Base-by-base conservation (phyloP, 1,284 basidiomycete species). In the Veloporphyrellus conicus region DNA sequence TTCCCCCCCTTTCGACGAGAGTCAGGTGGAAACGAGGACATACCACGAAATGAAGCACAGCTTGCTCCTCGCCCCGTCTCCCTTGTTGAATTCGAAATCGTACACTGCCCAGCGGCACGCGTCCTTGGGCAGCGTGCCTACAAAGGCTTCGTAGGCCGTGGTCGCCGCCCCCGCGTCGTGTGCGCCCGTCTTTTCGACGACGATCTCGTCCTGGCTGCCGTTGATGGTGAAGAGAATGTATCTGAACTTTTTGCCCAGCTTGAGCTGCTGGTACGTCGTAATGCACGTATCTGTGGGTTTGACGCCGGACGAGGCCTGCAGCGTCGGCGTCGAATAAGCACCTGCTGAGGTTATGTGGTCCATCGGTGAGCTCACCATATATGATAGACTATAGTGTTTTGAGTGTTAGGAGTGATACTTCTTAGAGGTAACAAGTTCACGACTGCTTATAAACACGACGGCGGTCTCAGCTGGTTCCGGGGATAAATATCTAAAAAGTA, bases 81-180 rank as follows among this genome's bases (percentile, higher is more conserved):
- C 88, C 53, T 82, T 84, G 71, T 88, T 80, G 63, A 78, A 98
- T 61, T 92, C 85, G 58, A 95, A 88, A 70, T 98, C 95, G 7
- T 36, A 36, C 35, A 36, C 35, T 6, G 19, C 35, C 35, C 35
- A 36, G 19, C 35, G 35, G 12, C 35, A 36, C 1, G 35, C 35
- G 19, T 36, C 35, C 35, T 36, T 36, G 35, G 35, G 35, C 20
- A 36, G 20, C 19, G 35, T 12, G 11, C 22, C 35, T 15, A 22
- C 35, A 22, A 36, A 36, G 35, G 35, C 19, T 22, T 36, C 35
- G 67, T 94, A 97, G 36, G 97, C 80, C 31, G 87, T 93, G 81
- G 20, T 16, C 35, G 20, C 5, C 35, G 35, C 10, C 19, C 19
- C 12, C 11, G 8, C 6, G 35, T 22, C 35, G 4, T n/a, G 14